phyloP scores from a whole-genome alignment of 2,329 filamentous ascomycete genomes.

The Graphilbum sp. region DNA sequence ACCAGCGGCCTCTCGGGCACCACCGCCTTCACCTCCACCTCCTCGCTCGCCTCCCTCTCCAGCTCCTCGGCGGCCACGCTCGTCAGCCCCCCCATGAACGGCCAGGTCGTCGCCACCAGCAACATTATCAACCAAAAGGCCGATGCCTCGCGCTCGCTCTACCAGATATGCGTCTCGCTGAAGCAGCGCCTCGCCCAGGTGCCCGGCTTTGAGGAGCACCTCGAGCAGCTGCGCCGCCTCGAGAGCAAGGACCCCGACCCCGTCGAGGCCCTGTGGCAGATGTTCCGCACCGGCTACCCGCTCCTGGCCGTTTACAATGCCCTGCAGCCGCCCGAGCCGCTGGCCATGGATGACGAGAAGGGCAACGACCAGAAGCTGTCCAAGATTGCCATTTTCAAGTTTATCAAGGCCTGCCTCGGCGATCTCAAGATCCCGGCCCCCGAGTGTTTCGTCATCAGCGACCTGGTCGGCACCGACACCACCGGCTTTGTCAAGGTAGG shows the following conservation, averaged over 20 bases:
- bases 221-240: slow-evolving; percentile 54
- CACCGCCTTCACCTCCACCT: slow-evolving; percentile 35
- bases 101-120: slow-evolving; percentile 58
- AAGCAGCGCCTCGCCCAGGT: slow-evolving; percentile 70
- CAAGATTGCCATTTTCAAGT: slow-evolving; percentile 82
- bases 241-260: slow-evolving; percentile 53
- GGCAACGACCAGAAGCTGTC: slow-evolving; percentile 54
- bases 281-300: slow-evolving; percentile 69
- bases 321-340: slow-evolving; percentile 50
- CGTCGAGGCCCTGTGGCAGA: slow-evolving; percentile 80
- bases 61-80: slow-evolving; percentile 27
- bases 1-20: slow-evolving; percentile 47
- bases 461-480: slow-evolving; percentile 86
- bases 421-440: slow-evolving; percentile 64
- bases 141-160: slow-evolving; percentile 79
- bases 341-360: slow-evolving; percentile 49
- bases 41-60: slow-evolving; percentile 33
- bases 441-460: slow-evolving; percentile 82
- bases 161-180: slow-evolving; percentile 83
- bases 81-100: slow-evolving; percentile 27
- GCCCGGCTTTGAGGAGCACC: slow-evolving; percentile 61
- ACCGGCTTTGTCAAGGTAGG: slow-evolving; percentile 88
- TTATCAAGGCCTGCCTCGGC: slow-evolving; percentile 74
- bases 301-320: slow-evolving; percentile 82
- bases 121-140: slow-evolving; percentile 97